A percentile compares a stretch with the other conserved stretches of the same genome.
Evolutionary conservation across 768 basidiomycete species (phyloP).

Genomic region (Bullera alba): DNA sequence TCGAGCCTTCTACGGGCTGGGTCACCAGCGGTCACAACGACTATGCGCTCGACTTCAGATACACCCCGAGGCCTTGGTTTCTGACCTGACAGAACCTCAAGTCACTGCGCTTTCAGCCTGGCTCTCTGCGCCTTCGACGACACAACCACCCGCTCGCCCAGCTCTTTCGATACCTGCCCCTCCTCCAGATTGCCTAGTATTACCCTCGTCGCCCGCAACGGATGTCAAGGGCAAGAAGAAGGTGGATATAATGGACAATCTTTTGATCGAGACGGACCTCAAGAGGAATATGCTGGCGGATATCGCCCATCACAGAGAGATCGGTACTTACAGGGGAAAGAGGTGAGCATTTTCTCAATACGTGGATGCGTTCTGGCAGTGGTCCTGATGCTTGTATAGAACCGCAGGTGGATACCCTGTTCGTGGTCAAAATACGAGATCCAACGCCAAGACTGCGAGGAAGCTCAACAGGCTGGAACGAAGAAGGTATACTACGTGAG

Average conservation of each 20-base stretch:
- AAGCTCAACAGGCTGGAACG: constrained; percentile 83
- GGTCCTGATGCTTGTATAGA: constrained; percentile 8
- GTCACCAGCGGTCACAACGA: constrained; percentile 63
- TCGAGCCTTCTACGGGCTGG: constrained; percentile 82
- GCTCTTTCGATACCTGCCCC: constrained; percentile 56
- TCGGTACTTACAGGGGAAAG: constrained; percentile 88
- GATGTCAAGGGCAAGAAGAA: constrained; percentile 4
- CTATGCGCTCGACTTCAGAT: constrained; percentile 89
- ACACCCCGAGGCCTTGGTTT: constrained; percentile 74
- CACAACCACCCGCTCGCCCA: constrained; percentile 59
- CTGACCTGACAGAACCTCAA: constrained; percentile 75
- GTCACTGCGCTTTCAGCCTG: constrained; percentile 87
- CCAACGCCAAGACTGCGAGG: constrained; percentile 81
- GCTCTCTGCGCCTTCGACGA: constrained; percentile 79
- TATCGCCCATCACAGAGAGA: constrained; percentile 84
- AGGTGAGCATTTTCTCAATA: constrained; percentile 45
- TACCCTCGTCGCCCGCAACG: background rate
- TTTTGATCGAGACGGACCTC: constrained; percentile 84
- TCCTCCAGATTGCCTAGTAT: background rate
- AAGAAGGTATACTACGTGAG: constrained; percentile 46
- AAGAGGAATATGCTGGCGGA: constrained; percentile 76
- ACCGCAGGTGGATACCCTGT: constrained; percentile 87
- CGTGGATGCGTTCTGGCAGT: background rate
- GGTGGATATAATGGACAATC: constrained; percentile 60
- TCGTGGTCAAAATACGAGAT: constrained; percentile 85